Conservation (phyloP, 768 basidiomycete species). For the Termitomyces sp. region DNA sequence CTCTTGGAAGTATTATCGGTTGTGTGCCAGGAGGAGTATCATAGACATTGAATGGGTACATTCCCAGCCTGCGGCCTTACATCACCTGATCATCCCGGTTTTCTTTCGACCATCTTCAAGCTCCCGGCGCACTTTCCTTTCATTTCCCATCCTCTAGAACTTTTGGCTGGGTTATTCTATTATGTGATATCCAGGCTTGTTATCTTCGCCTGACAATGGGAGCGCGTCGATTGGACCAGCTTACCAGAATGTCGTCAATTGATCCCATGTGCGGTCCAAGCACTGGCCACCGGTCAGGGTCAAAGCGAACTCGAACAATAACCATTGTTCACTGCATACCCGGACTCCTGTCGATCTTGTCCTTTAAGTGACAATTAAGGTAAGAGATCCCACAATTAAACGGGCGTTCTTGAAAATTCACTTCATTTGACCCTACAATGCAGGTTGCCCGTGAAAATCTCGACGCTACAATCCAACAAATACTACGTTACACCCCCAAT, state of each 20-base stretch:
- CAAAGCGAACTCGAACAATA: neutral
- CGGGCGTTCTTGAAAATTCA: neutral
- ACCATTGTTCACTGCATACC: neutral
- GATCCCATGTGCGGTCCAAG: neutral
- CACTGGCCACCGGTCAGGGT: neutral
- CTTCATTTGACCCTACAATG: neutral
- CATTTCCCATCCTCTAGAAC: neutral
- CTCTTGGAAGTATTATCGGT: too few relatives aligned
- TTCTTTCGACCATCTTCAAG: too few relatives aligned
- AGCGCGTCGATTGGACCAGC: too few relatives aligned
- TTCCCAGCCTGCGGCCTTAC: too few relatives aligned
- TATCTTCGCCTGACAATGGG: neutral
- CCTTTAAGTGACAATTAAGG: neutral
- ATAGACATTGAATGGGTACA: too few relatives aligned
- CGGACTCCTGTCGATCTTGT: neutral
- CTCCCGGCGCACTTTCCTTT: too few relatives aligned
- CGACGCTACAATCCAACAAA: neutral
- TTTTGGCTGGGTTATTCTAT: neutral
- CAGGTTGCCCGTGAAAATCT: conserved; percentile 8
- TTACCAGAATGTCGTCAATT: too few relatives aligned
- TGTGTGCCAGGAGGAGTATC: too few relatives aligned
- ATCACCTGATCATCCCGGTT: too few relatives aligned
- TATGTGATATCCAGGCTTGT: neutral
- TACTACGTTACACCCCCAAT: neutral
- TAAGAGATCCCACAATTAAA: too few relatives aligned